Evolutionary conservation across 2,329 filamentous ascomycete species (phyloP).

Genomic region (Alternaria longipes): DNA sequence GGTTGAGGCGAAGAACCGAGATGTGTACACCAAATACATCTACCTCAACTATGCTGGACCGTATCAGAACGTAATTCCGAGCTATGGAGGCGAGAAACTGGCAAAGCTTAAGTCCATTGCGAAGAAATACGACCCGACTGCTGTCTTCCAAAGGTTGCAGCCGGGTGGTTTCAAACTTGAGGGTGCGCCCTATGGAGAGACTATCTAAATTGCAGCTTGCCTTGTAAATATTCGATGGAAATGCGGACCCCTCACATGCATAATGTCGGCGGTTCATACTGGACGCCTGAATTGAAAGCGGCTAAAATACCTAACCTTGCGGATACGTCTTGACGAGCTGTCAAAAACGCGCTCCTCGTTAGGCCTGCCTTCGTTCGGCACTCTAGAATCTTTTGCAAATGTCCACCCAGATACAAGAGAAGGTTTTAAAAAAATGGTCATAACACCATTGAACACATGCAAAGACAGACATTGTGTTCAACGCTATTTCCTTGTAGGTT

Average conservation of each 20-base stretch:
- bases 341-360: background rate
- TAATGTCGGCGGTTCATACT: background rate
- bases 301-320: background rate
- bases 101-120: slow-evolving; percentile 29
- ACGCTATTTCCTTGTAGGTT: background rate
- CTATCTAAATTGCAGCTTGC: background rate
- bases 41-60: slow-evolving; percentile 60
- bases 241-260: background rate
- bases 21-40: slow-evolving; percentile 40
- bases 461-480: background rate
- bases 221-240: background rate
- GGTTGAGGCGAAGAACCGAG: slow-evolving; percentile 23
- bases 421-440: background rate
- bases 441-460: background rate
- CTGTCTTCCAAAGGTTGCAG: slow-evolving; percentile 33
- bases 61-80: slow-evolving; percentile 54
- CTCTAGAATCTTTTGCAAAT: background rate
- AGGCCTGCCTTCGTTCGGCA: background rate
- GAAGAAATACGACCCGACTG: slow-evolving; percentile 32
- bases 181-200: slow-evolving; percentile 24
- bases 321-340: background rate
- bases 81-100: slow-evolving; percentile 54
- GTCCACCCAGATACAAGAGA: background rate
- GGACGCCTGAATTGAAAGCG: background rate
- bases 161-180: slow-evolving; percentile 33